Base-by-base conservation (phyloP, 192 early-diverging fungal genomes). In the Podila epicladia region DNA sequence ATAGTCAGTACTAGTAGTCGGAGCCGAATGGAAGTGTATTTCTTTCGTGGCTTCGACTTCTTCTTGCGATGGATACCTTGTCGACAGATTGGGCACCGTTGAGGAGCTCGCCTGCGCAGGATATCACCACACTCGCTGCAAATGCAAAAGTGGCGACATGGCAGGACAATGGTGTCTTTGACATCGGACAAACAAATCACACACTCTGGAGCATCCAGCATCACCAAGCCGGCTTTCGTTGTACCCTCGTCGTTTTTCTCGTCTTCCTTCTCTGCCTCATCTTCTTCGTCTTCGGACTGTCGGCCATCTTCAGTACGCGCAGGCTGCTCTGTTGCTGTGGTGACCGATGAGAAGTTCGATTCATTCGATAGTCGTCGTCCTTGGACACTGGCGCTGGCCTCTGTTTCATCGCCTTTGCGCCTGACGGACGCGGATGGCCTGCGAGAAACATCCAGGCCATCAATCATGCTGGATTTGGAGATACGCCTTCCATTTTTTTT, bases 91-190 rank as follows among this genome's bases (percentile, higher is more conserved):
- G 77, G 77, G 24, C 77, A 80, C 6, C 70, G 70, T 31, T 80
- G 77, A 17, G 77, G 77, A 9, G 71, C 61, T 9, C 77, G 71
- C 28, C 71, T 28, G 12, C 87, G 84, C 49, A 94, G 80, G 0
- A 89, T 88, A 77, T 93, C 91, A 24, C 91, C 94, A 80, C 94
- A 94, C 31, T 86, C 87, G 51, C 85, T 85, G 66, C 94, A 95
- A 45, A 94, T 87, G 82, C 94, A 95, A 75, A 95, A 78, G 62
- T 95, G 94, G n/a, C 94, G 84, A 62, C 94, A 95, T 11, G 94
- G 94, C 49, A 95, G 70, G 17, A 95, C 86, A 7, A 93, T 84
- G 2, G 92, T 93, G 73, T 93, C 90, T 64, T 89, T 91, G 29
- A 89, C 85, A 45, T 92, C 92, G 11, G 91, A 88, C 65, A 95